A percentile compares a stretch with the other conserved stretches of the same genome.
Evolutionary conservation across 345 rosid genomes (phyloP).

Genomic region (Kandelia obovata): DNA sequence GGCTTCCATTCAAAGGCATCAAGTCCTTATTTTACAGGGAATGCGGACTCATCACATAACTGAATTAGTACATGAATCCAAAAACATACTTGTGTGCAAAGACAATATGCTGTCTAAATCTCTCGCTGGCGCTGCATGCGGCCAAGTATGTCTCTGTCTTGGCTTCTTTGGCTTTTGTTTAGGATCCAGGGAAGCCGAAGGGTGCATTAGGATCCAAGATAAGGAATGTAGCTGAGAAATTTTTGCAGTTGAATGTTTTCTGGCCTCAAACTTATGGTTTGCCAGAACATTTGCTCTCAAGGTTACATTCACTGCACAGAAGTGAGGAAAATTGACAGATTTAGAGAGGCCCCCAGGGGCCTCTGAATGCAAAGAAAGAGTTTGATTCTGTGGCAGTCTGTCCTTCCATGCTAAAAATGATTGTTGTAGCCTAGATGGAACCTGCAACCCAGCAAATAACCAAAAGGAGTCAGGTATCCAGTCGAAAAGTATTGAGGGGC

Average conservation of each 20-base stretch:
- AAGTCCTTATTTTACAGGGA: too few species aligned
- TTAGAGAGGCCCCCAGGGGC: not conserved
- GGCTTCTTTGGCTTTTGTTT: constrained; percentile 21
- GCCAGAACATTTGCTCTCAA: constrained; percentile 40
- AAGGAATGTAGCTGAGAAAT: constrained; percentile 44
- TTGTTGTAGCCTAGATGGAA: constrained; percentile 48
- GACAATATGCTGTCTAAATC: constrained; percentile 36
- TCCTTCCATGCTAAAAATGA: constrained; percentile 56
- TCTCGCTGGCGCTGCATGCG: constrained; percentile 39
- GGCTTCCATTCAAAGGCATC: too few species aligned
- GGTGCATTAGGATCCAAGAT: constrained; percentile 25
- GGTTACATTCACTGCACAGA: constrained; percentile 23
- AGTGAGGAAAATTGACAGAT: constrained; percentile 36
- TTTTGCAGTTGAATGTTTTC: constrained; percentile 21
- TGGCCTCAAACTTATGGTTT: constrained; percentile 26
- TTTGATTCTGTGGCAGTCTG: constrained; percentile 25
- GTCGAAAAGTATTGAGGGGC: too few species aligned
- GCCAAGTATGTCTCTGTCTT: constrained; percentile 20
- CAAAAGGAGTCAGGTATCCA: too few species aligned
- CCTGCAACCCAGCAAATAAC: constrained; percentile 27
- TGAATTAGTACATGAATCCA: too few species aligned
- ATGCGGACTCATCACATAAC: too few species aligned
- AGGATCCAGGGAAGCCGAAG: constrained; percentile 11
- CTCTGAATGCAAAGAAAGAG: constrained; percentile 18
- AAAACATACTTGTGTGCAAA: too few species aligned